A percentile compares a stretch with the other conserved stretches of the same genome.
These are phyloP conservation scores for Tremellales sp. DNA, from an alignment of 1,284 basidiomycete genomes.

Conservation along the genomic window DNA sequence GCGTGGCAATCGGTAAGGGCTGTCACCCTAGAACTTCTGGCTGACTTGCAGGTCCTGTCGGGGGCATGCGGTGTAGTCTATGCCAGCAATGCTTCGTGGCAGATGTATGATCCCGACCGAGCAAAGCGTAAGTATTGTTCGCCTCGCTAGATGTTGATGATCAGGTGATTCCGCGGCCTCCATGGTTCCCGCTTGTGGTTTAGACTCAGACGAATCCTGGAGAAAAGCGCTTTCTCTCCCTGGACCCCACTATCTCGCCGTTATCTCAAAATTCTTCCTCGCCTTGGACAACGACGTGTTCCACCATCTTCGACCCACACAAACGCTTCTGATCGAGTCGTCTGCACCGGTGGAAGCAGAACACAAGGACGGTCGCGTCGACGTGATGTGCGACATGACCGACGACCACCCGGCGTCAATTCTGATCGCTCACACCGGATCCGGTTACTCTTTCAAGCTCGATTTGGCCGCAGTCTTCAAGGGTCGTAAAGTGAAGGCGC, in stretches of 20 bases:
- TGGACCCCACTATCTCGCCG: slow-evolving; percentile 1
- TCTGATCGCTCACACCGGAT: slow-evolving; percentile 3
- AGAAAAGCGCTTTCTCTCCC: background rate
- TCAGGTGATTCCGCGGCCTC: background rate
- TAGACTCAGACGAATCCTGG: background rate
- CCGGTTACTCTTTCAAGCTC: slow-evolving; percentile 2
- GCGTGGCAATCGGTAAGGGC: slow-evolving; percentile 10
- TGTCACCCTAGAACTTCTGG: background rate
- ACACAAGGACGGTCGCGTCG: slow-evolving; percentile 5
- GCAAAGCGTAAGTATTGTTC: slow-evolving; percentile 1
- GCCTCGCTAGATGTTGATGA: background rate
- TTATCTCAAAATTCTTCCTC: slow-evolving; percentile 1
- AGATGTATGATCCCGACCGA: slow-evolving; percentile 4
- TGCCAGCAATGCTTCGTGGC: slow-evolving; percentile 6
- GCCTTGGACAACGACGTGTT: slow-evolving; percentile 1
- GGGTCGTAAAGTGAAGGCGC: background rate
- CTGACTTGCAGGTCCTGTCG: background rate
- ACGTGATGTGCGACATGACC: slow-evolving; percentile 5
- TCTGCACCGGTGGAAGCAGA: slow-evolving; percentile 1
- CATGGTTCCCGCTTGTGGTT: slow-evolving; percentile 1
- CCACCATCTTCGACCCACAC: slow-evolving; percentile 3
- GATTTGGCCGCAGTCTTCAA: background rate
- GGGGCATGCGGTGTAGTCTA: slow-evolving; percentile 8
- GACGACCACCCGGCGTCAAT: background rate
- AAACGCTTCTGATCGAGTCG: background rate